Evolutionary conservation across 768 basidiomycete genomes (phyloP), one percentile per base, ranked within the genome.

Genomic region (Kwoniella sp.): DNA sequence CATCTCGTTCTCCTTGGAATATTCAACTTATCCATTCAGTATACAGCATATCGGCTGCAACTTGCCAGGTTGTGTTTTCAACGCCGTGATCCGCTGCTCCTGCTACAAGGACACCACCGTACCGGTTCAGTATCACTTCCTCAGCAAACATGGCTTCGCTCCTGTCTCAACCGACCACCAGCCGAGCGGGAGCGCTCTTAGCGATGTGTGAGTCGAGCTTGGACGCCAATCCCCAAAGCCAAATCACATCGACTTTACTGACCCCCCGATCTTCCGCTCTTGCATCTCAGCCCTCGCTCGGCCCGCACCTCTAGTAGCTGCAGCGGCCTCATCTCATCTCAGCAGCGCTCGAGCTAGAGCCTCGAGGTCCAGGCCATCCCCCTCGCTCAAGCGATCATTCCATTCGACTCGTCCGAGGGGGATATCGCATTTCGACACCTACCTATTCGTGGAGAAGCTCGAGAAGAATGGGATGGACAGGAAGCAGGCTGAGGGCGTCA

Each of bases 401-500:
- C 61, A 47, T 28, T 38, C 72, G 0, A 57, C 72, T 0, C 45
- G 28, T 5, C 52, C 45, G 0, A 53, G 13, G 22, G n/a, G 34
- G 15, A 71, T 66, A 9, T 69, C 66, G n/a, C 93, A 94, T 78
- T 97, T 98, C 71, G 95, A 98, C 78, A 97, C 94, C 0, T 92
- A 95, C 76, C 89, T 91, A 68, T 95, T 96, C 76, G 93, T 97
- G 41, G 88, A 92, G 81, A 88, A 92, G 37, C 83, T 98, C 61
- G 91, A 93, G 81, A 85, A 87, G 64, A 90, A 96, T 76, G 95
- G 95, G 0, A 82, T 98, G 48, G 92, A 89, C 69, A 86, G 92
- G 20, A 87, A 87, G 23, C 95, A 97, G 82, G 93, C 95, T 0
- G 93, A 97, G 79, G 95, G 96, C 2, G 90, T 99, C 77, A 96